Percentiles rank a stretch among this genome's conserved stretches.
Conservation (phyloP, 2,329 filamentous ascomycete genomes). For the Sporothrix curviconia region DNA sequence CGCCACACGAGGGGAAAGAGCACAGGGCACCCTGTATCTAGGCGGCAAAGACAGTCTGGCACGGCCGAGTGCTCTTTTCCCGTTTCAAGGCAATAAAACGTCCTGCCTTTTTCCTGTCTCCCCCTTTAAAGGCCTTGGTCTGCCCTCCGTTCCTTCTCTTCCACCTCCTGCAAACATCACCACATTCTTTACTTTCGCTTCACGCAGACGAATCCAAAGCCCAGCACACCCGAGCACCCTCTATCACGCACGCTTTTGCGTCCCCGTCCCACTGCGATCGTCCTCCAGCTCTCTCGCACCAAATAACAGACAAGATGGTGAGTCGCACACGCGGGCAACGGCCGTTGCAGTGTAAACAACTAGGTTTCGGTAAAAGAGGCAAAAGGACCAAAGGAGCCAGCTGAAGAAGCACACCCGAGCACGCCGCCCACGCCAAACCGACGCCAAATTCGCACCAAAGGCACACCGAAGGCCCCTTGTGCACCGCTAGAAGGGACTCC, state of each 20-base stretch:
- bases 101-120: neutral
- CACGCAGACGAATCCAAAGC: neutral
- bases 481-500: slow-evolving; percentile 5
- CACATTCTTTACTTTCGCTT: neutral
- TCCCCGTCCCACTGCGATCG: neutral
- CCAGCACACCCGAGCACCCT: too few species aligned
- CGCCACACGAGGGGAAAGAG: neutral
- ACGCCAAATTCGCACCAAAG: slow-evolving; percentile 11
- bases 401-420: neutral
- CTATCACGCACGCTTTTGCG: too few species aligned
- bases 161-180: neutral
- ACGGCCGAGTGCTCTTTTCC: neutral
- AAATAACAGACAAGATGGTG: slow-evolving; percentile 10
- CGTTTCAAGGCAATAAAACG: neutral
- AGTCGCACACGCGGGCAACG: slow-evolving; percentile 9
- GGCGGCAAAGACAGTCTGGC: too few species aligned
- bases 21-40: slow-evolving; percentile 7
- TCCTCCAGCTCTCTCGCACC: neutral
- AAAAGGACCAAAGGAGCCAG: neutral
- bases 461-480: neutral
- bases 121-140: neutral
- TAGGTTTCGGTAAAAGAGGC: too few species aligned
- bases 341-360: slow-evolving; percentile 10
- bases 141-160: neutral
- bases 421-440: slow-evolving; percentile 2